These are phyloP conservation scores for Tephrocybe sp. DNA, from an alignment of 768 basidiomycete species.

Conservation along the genomic window DNA sequence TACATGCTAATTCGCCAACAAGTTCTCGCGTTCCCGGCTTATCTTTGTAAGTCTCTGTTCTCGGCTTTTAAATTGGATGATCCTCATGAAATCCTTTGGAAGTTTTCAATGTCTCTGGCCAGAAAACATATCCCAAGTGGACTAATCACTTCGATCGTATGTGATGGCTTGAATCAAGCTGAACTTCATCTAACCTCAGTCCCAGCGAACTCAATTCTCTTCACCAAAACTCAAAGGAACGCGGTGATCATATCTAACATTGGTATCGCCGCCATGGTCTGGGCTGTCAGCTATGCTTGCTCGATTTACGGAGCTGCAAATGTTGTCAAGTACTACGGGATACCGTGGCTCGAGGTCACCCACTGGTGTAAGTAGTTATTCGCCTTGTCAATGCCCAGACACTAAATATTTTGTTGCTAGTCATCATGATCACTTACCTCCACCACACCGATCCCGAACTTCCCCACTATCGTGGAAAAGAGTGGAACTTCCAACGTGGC, in stretches of 20 bases:
- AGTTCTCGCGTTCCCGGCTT: slow-evolving; percentile 59
- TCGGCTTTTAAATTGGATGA: not conserved
- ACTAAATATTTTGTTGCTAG: too few species aligned
- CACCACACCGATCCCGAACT: slow-evolving; percentile 63
- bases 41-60: slow-evolving; percentile 45
- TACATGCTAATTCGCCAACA: slow-evolving; percentile 63
- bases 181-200: not conserved
- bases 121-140: slow-evolving; percentile 57
- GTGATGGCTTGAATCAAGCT: slow-evolving; percentile 23
- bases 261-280: slow-evolving; percentile 50
- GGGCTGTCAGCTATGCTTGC: slow-evolving; percentile 35
- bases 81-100: too few species aligned
- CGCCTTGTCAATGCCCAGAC: too few species aligned
- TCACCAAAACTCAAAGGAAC: slow-evolving; percentile 50
- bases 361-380: slow-evolving; percentile 61
- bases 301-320: slow-evolving; percentile 34
- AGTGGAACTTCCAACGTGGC: slow-evolving; percentile 62
- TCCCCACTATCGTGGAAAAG: slow-evolving; percentile 57
- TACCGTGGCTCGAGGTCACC: slow-evolving; percentile 55
- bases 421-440: too few species aligned
- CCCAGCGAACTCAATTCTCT: slow-evolving; percentile 55
- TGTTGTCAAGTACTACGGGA: slow-evolving; percentile 49
- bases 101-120: too few species aligned
- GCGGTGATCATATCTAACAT: slow-evolving; percentile 59
- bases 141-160: slow-evolving; percentile 67